Evolutionary conservation across 2,329 filamentous ascomycete genomes (phyloP), one percentile per base, ranked within the genome.

Genomic region (Colletotrichum plurivorum): DNA sequence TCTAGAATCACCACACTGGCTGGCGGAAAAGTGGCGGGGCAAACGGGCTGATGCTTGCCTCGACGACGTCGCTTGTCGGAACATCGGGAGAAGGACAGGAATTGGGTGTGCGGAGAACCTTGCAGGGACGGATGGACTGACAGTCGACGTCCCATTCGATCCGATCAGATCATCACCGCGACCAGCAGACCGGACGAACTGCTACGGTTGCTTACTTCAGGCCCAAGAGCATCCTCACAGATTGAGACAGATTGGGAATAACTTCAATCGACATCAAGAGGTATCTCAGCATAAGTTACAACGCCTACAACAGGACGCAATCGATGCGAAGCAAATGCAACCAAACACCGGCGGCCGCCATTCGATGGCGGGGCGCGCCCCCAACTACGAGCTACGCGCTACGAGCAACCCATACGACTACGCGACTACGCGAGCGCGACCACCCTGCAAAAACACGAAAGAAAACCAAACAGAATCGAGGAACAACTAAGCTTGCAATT

Each of bases 201-300:
- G 9, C 10, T 36, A 9, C 5, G 9, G 31, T 36, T 36, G 31
- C 10, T 36, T 36, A 36, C 31, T n/a, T 10, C 1, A 48, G 18
- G 45, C 22, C 15, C 4, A 10, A 5, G 8, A 9, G 8, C 45
- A 48, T 48, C 15, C 2, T 43, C 41, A 43, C 41, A 13, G 13
- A 43, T 15, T 16, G 20, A 2, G 15, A 48, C 9, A 36, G 10
- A 36, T n/a, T 48, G 54, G 49, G 27, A 51, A 68, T 54, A 65
- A 48, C 16, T 55, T 65, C 3, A 6, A 49, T 10, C 48, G 18
- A 63, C 51, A 54, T 41, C 46, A 43, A 57, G 36, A 69, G 67
- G 67, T 67, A 69, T 69, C 67, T 69, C 66, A 66, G 52, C 54
- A 63, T 65, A 53, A 36, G 31, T 36, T 36, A 36, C 61, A 69